Base-by-base conservation (phyloP, 495 filamentous ascomycete genomes). In the Apodospora peruviana region DNA sequence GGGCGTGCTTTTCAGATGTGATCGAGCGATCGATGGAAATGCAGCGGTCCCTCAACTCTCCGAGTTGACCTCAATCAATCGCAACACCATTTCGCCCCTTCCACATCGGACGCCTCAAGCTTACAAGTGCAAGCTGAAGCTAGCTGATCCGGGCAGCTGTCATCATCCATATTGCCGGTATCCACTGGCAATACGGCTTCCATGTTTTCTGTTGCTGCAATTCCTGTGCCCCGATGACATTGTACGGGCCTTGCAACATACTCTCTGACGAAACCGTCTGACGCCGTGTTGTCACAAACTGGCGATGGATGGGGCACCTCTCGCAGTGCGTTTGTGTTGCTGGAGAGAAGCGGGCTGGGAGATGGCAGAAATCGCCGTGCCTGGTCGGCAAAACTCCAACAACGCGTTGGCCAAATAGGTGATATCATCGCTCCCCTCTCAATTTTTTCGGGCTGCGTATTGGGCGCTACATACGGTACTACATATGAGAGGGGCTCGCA, bases 1-100 rank as follows among this genome's bases (percentile, higher is more conserved):
- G 48, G 47, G 42, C 44, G 55, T 34, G 50, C 38, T 48, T 48
- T 46, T 12, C 21, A 45, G 45, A 40, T 24, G 29, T 41, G 55
- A 50, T 57, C 57, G 55, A 63, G 53, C 55, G 55, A 56, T 57
- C 45, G 53, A 42, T 52, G 35, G 40, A 32, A 7, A 38, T 48
- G 58, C 48, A 57, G 43, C 5, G 22, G n/a, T 36, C 41, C 16
- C 29, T 14, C 19, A 36, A 5, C 19, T 19, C 32, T 36, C 32
- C 17, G 29, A 17, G 2, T 3, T 10, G 25, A n/a, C 32, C 38
- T 58, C 43, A 55, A 50, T 39, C 45, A 24, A 48, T 48, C 39
- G 8, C 43, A 45, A 46, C 9, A 29, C 36, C 18, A 43, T 5
- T 9, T 19, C 40, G 9, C 12, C 18, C 2, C 5, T 44, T 44